Base-by-base conservation (phyloP, 441 rosid genomes). In the Arabidopsis lyrata region DNA sequence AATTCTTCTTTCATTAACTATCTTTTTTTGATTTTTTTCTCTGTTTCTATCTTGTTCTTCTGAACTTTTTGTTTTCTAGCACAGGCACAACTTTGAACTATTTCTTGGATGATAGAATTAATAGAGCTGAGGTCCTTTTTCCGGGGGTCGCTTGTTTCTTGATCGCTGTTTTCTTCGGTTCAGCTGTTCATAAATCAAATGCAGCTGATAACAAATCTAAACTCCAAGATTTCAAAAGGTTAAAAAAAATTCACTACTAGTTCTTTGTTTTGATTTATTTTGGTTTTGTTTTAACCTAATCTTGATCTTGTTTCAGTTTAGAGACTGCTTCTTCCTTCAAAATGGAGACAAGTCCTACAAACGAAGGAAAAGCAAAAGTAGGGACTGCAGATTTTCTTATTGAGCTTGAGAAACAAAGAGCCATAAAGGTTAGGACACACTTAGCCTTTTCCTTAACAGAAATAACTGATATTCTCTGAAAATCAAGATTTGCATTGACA, bases 111-210 rank as follows among this genome's bases (percentile, higher is more conserved):
- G 86, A 83, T 78, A 86, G 70, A 82, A 91, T 91, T 63, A 93
- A 93, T 58, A 83, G 78, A 65, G 97, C 98, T 5, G 85, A 84
- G 75, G 76, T 87, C 36, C 87, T 93, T 60, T 93, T 91, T 81
- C 87, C 94, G 0, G 98, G 98, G 0, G 87, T 88, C 1, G 90
- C 82, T 63, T 93, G 97, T 84, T 93, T 91, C 87, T 68, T 91
- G 72, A 79, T 89, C 15, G 93, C 95, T 20, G 88, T 85, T 65
- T 86, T 86, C 76, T 86, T 93, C 18, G 97, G 89, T 38, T 89
- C 97, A 18, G 92, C 91, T 60, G 92, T 93, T 68, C 95, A 93
- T 77, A 60, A 82, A 18, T 93, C 95, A 70, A 89, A 88, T 78
- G 89, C 86, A 52, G 86, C 81, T 61, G 95, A 93, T 72, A 86